Evolutionary conservation across 345 rosid genomes (phyloP).

Genomic region (Salix suchowensis): DNA sequence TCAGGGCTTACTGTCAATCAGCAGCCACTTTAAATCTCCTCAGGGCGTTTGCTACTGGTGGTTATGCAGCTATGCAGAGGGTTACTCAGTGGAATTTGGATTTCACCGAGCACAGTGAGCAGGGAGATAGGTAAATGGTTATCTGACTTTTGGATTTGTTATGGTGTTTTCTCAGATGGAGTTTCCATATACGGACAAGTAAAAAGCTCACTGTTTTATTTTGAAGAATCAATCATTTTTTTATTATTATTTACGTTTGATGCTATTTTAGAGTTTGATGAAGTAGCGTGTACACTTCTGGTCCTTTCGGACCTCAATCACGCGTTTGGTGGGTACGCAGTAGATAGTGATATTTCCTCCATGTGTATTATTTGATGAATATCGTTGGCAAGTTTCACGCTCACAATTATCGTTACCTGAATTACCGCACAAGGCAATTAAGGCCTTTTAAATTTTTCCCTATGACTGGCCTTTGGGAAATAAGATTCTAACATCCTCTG

Average conservation of each 20-base stretch:
- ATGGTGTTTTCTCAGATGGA: not conserved
- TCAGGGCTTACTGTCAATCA: slow-evolving; percentile 28
- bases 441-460: not conserved
- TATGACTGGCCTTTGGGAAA: not conserved
- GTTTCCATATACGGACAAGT: not conserved
- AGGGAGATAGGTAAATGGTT: slow-evolving; percentile 22
- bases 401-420: not conserved
- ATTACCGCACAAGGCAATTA: not conserved
- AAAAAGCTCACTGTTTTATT: not conserved
- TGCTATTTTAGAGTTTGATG: not conserved
- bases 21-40: slow-evolving; percentile 30
- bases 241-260: not conserved
- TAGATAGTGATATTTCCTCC: not conserved
- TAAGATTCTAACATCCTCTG: not conserved
- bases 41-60: slow-evolving; percentile 30
- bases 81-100: slow-evolving; percentile 31
- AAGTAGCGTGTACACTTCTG: not conserved
- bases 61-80: slow-evolving; percentile 32
- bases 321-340: not conserved
- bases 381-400: not conserved
- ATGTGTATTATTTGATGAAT: not conserved
- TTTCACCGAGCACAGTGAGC: slow-evolving; percentile 27
- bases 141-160: not conserved
- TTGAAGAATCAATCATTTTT: not conserved
- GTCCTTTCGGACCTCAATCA: not conserved